Evolutionary conservation across 2,329 filamentous ascomycete genomes (phyloP), one percentile per base, ranked within the genome.

Genomic region (Pyrenophora graminea): DNA sequence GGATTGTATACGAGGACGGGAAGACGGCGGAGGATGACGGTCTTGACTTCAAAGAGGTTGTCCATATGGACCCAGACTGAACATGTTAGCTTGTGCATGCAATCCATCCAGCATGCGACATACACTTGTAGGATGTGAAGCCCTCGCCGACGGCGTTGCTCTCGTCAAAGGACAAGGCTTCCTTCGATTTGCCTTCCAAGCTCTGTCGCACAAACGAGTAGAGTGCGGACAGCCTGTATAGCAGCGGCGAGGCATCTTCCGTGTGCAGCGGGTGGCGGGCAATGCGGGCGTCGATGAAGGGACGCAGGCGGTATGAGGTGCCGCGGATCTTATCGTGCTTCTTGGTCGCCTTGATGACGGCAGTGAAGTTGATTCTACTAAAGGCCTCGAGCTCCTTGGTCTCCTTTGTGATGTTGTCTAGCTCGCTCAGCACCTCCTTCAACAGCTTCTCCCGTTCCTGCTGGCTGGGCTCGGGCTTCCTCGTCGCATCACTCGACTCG

Each of bases 271-370:
- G 91, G 55, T 92, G 82, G 59, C 91, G 85, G n/a, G 90, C 85
- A 66, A 99, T 77, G 65, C 90, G 89, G 65, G 96, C 88, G 76
- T 96, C 90, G 76, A 97, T 86, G 79, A 97, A 86, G 23, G 94
- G 92, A 19, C 91, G 86, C 62, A 97, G 89, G 72, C 88, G 90
- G 79, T 97, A 97, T 45, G 86, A 83, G 60, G 86, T 82, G 48
- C 92, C 92, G 61, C 93, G 84, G 77, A 93, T 95, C 61, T 94
- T 89, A 76, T 99, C 94, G 76, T 99, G 94, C 78, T 99, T 99
- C 85, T 99, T 99, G 49, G 91, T 91, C 40, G 96, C 96, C 81
- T 99, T 99, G 70, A 97, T 83, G 76, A 97, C 96, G 40, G 91
- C 94, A 5, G 94, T 96, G 75, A 97, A 99, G 78, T 99, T 99